A percentile compares a stretch with the other conserved stretches of the same genome.
Conservation (phyloP, 108 stramenopile genomes). For the Conticribra weissflogii region DNA sequence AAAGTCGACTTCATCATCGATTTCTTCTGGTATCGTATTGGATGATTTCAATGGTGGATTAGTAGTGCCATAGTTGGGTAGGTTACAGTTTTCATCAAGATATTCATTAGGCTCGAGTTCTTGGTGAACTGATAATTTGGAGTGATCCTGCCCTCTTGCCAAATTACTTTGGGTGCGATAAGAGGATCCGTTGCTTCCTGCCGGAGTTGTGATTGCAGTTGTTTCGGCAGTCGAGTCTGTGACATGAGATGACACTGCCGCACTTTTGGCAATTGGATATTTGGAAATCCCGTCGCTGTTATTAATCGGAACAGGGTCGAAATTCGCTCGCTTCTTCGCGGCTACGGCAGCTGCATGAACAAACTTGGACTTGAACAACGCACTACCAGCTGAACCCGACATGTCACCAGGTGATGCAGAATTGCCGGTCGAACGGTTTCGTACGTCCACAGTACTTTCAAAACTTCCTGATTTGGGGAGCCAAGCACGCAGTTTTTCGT, state of each 20-base stretch:
- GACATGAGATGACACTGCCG: conserved; percentile 32
- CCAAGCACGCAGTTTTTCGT: conserved; percentile 33
- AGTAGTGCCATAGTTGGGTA: too few species aligned
- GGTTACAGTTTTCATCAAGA: background rate
- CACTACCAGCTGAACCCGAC: conserved; percentile 28
- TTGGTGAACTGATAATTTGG: background rate
- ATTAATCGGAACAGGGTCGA: background rate
- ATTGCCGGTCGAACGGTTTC: background rate
- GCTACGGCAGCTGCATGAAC: conserved; percentile 47
- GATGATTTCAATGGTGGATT: background rate
- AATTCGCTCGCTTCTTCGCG: conserved; percentile 14
- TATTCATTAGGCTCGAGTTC: background rate
- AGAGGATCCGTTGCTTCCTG: conserved; percentile 33
- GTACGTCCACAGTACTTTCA: conserved; percentile 14
- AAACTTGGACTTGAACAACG: conserved; percentile 51
- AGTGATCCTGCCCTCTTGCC: background rate
- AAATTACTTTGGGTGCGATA: background rate
- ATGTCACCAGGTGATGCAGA: conserved; percentile 30
- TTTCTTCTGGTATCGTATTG: background rate
- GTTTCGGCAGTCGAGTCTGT: conserved; percentile 48
- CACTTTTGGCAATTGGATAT: conserved; percentile 12
- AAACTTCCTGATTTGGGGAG: conserved; percentile 16
- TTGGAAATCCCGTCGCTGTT: conserved; percentile 5
- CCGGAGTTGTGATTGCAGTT: conserved; percentile 25
- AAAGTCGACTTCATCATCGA: background rate